A percentile compares a stretch with the other conserved stretches of the same genome.
Conservation (phyloP, 78 protist species). For the Dictyostelium firmibasis region DNA sequence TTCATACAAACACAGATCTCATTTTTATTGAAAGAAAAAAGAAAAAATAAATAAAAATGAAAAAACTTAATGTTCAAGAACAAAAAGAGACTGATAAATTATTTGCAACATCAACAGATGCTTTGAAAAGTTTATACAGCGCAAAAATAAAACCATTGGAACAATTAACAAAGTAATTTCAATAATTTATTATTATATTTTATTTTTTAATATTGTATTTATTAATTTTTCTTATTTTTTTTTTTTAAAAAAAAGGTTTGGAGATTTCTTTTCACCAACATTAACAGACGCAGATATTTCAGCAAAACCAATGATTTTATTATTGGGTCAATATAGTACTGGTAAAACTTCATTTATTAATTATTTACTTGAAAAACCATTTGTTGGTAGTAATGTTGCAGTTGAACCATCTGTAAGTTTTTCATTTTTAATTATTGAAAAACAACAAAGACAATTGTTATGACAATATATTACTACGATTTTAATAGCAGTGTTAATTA, state of each 20-base stretch:
- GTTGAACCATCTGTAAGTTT: slow-evolving; percentile 93
- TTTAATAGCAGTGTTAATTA: too few species aligned
- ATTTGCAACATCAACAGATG: slow-evolving; percentile 62
- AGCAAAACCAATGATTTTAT: slow-evolving; percentile 85
- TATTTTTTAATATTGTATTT: not conserved
- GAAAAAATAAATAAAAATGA: not conserved
- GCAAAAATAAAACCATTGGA: slow-evolving; percentile 59
- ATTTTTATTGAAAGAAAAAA: too few species aligned
- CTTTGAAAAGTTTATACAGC: slow-evolving; percentile 30
- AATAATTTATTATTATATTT: not conserved
- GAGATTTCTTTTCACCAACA: slow-evolving; percentile 50
- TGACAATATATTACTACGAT: too few species aligned
- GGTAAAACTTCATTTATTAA: slow-evolving; percentile 85
- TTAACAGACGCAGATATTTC: slow-evolving; percentile 79
- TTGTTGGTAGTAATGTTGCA: slow-evolving; percentile 81
- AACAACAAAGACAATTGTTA: too few species aligned
- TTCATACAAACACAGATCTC: too few species aligned
- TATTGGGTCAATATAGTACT: slow-evolving; percentile 91
- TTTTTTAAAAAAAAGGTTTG: slow-evolving; percentile 25
- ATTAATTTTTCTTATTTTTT: not conserved
- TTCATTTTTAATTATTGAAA: not conserved
- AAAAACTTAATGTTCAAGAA: slow-evolving; percentile 50
- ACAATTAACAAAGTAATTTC: slow-evolving; percentile 36
- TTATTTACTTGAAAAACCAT: slow-evolving; percentile 54
- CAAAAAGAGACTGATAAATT: slow-evolving; percentile 28